A percentile compares a stretch with the other conserved stretches of the same genome.
These are phyloP conservation scores for Globisporangium cystogenes DNA, from an alignment of 352 stramenopile species.

Conservation along the genomic window DNA sequence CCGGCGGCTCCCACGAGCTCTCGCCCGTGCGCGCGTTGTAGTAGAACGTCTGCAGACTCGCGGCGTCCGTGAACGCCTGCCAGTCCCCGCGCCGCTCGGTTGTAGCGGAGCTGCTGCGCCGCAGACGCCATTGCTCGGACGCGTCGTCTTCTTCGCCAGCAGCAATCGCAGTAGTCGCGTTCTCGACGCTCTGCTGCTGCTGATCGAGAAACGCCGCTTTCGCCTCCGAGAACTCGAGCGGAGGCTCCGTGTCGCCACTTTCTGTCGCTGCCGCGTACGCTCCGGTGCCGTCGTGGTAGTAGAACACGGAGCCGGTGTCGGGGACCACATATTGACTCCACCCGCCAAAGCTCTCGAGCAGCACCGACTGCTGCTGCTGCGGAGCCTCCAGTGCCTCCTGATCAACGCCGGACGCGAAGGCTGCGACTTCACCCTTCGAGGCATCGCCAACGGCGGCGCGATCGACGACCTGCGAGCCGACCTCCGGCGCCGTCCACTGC, in stretches of 20 bases:
- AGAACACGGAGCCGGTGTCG: constrained; percentile 9
- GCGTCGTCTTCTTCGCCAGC: neutral
- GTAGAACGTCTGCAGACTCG: constrained; percentile 56
- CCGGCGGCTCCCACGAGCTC: constrained; percentile 47
- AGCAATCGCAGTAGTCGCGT: no score
- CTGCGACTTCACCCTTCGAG: no score
- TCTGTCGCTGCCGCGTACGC: constrained; percentile 7
- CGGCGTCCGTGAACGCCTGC: constrained; percentile 55
- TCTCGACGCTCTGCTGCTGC: neutral
- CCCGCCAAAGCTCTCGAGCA: constrained; percentile 16
- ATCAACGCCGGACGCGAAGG: no score
- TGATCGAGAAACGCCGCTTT: constrained; percentile 4
- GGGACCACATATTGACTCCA: constrained; percentile 13
- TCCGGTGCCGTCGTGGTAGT: constrained; percentile 11
- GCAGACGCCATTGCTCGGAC: constrained; percentile 13
- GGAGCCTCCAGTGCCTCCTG: neutral
- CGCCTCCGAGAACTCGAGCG: constrained; percentile 12
- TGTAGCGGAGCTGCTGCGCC: constrained; percentile 16
- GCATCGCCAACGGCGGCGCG: neutral
- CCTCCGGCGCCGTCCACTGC: constrained; percentile 29
- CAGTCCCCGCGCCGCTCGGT: constrained; percentile 29
- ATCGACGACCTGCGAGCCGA: constrained; percentile 5
- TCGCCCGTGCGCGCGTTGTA: constrained; percentile 58
- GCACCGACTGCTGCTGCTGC: constrained; percentile 4
- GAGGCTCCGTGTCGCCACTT: neutral